Conservation (phyloP, 129 eudicot genomes). For the Kitagawia praeruptora region DNA sequence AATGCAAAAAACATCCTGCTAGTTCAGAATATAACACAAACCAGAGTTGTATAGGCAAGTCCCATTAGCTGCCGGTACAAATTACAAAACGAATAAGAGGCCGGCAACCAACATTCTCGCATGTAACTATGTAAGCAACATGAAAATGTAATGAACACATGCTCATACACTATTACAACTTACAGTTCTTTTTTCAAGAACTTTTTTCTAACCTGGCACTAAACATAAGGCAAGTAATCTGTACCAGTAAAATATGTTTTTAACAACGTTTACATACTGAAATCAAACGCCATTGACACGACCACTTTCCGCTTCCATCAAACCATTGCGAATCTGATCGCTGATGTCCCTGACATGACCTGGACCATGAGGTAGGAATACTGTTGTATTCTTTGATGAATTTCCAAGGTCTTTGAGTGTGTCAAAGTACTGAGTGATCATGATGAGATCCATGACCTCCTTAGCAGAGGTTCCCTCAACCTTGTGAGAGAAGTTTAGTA, state of each 20-base stretch:
- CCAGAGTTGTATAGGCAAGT: no score
- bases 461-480: constrained; percentile 83
- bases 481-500: constrained; percentile 77
- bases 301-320: constrained; percentile 69
- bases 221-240: background rate
- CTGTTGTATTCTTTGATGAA: constrained; percentile 83
- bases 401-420: constrained; percentile 88
- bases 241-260: background rate
- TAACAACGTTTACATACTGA: background rate
- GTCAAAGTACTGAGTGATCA: constrained; percentile 96
- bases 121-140: background rate
- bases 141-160: background rate
- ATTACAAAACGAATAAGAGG: no score
- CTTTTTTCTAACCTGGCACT: background rate
- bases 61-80: no score
- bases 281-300: constrained; percentile 13
- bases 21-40: no score
- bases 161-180: background rate
- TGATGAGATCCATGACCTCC: constrained; percentile 97
- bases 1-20: no score
- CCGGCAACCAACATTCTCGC: background rate
- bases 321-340: constrained; percentile 84
- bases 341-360: constrained; percentile 87
- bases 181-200: background rate
- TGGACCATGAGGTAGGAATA: constrained; percentile 94